A percentile compares a stretch with the other conserved stretches of the same genome.
Conservation (phyloP, 2,329 filamentous ascomycete genomes). For the Pseudodiploospora longispora region DNA sequence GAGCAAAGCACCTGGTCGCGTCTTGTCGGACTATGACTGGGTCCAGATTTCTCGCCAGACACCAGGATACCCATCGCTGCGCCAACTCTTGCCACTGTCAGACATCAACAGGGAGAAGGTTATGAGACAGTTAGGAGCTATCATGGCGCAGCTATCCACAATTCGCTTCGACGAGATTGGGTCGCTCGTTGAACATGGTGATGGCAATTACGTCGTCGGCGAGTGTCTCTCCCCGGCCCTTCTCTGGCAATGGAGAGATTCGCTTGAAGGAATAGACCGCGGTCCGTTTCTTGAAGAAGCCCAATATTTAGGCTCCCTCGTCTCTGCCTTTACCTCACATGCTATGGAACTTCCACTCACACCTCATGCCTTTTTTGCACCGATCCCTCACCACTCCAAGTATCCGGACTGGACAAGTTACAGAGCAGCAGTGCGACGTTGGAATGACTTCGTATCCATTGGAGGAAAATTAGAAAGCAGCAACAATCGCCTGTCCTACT, state of each 20-base stretch:
- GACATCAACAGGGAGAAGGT: conserved; percentile 6
- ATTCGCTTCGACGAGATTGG: conserved; percentile 11
- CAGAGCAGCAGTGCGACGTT: conserved; percentile 5
- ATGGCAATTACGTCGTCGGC: conserved; percentile 7
- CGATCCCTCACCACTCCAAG: conserved; percentile 13
- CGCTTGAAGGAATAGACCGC: conserved; percentile 11
- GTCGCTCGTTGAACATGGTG: conserved; percentile 8
- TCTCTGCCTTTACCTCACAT: conserved; percentile 13
- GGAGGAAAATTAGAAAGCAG: conserved; percentile 15
- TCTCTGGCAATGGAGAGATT: conserved; percentile 11
- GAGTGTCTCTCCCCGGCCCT: conserved; percentile 12
- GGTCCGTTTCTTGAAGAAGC: conserved; percentile 15
- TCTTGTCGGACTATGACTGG: conserved; percentile 11
- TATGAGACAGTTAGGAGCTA: conserved; percentile 9
- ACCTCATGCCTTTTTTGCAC: conserved; percentile 17
- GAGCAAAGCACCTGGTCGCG: conserved; percentile 9
- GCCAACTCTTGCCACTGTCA: conserved; percentile 7
- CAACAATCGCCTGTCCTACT: conserved; percentile 16
- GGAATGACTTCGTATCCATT: conserved; percentile 11
- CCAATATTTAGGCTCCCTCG: conserved; percentile 15
- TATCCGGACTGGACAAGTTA: conserved; percentile 12
- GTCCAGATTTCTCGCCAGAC: conserved; percentile 5
- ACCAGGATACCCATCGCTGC: conserved; percentile 8
- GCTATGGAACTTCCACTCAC: conserved; percentile 14
- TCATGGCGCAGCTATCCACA: conserved; percentile 5